Evolutionary conservation across 352 stramenopile species (phyloP).

Genomic region (Globisporangium abappressorium): DNA sequence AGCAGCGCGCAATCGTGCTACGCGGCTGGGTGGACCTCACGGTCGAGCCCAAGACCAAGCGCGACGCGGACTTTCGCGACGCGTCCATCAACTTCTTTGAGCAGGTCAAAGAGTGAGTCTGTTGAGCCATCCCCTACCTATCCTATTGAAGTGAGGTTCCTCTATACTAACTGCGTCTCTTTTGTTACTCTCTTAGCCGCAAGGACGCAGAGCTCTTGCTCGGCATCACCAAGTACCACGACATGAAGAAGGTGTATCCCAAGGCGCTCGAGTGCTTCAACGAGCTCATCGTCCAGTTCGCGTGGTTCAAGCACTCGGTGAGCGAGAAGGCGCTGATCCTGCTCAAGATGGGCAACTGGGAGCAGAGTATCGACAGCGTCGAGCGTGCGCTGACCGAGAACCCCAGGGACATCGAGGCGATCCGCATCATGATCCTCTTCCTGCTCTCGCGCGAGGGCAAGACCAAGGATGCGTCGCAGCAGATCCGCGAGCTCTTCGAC

Average conservation of each 20-base stretch:
- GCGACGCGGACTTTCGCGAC: conserved; percentile 58
- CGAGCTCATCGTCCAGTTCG: conserved; percentile 72
- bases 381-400: conserved; percentile 71
- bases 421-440: conserved; percentile 63
- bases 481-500: conserved; percentile 63
- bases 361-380: conserved; percentile 78
- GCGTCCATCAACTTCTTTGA: conserved; percentile 66
- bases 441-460: conserved; percentile 65
- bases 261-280: conserved; percentile 68
- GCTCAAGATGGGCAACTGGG: conserved; percentile 85
- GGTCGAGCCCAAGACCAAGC: conserved; percentile 63
- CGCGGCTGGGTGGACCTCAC: conserved; percentile 79
- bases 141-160: no score
- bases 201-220: conserved; percentile 74
- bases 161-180: no score
- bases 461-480: conserved; percentile 46
- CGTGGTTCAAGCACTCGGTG: conserved; percentile 83
- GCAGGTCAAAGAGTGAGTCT: conserved; percentile 35
- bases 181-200: conserved; percentile 6
- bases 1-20: conserved; percentile 54
- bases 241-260: conserved; percentile 67
- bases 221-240: conserved; percentile 68
- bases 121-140: no score
- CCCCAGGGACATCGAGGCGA: conserved; percentile 61
- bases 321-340: conserved; percentile 80